Evolutionary conservation across 352 stramenopile genomes (phyloP).

Genomic region (Phytophthora podocarpi): DNA sequence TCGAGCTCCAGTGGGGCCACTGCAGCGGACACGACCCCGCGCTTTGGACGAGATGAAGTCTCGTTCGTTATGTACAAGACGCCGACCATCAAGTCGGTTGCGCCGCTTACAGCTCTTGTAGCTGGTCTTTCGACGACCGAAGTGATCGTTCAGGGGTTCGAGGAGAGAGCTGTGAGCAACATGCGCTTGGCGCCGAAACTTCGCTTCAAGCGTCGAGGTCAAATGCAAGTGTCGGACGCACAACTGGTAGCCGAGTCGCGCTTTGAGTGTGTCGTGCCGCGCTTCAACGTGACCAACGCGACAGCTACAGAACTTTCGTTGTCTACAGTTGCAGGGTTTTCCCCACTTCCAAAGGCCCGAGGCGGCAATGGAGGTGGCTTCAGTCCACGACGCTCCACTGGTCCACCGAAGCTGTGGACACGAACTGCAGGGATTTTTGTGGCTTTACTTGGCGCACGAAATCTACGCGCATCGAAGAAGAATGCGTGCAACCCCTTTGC

Average conservation of each 20-base stretch:
- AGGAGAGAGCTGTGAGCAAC: constrained; percentile 50
- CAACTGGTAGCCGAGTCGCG: constrained; percentile 48
- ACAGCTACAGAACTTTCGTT: constrained; percentile 38
- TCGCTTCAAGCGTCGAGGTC: constrained; percentile 66
- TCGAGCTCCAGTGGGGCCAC: neutral
- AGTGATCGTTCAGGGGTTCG: constrained; percentile 65
- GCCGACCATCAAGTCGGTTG: constrained; percentile 58
- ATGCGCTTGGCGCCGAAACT: constrained; percentile 54
- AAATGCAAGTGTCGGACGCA: constrained; percentile 76
- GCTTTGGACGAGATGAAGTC: constrained; percentile 69
- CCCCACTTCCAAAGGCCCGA: constrained; percentile 13
- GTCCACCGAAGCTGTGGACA: constrained; percentile 59
- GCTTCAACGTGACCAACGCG: constrained; percentile 65
- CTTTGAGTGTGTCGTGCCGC: constrained; percentile 57
- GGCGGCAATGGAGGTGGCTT: constrained; percentile 6
- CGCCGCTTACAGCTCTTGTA: constrained; percentile 44
- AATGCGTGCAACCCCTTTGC: constrained; percentile 79
- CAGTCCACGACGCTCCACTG: constrained; percentile 1
- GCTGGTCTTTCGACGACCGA: constrained; percentile 55
- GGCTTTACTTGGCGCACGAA: constrained; percentile 50
- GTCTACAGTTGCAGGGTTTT: constrained; percentile 11
- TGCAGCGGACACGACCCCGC: constrained; percentile 7
- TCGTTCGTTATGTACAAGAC: constrained; percentile 76
- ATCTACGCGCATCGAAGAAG: constrained; percentile 64
- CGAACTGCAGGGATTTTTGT: constrained; percentile 55